Evolutionary conservation across 2,329 filamentous ascomycete genomes (phyloP), one percentile per base, ranked within the genome.

Genomic region (Rhynchosporium graminicola): DNA sequence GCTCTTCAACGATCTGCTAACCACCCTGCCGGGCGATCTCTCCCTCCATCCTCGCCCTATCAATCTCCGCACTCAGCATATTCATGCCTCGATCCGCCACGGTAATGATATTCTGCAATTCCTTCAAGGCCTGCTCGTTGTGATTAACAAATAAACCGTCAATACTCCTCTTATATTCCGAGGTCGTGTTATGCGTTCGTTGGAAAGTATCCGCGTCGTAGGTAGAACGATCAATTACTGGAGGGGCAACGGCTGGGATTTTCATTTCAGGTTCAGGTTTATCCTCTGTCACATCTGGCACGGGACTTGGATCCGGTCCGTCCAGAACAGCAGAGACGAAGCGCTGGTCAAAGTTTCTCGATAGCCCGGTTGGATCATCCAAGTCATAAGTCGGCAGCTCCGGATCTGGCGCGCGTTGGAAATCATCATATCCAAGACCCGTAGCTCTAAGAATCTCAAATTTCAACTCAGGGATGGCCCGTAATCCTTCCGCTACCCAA

Each of bases 361-460:
- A 55, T 2, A 61, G 56, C 9, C 61, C 65, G 3, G 63, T 63
- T 28, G 70, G 69, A 46, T 74, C 72, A 31, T 50, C 52, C 33
- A 73, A 63, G 57, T 75, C 73, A 57, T 71, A 74, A 28, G 68
- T 62, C 2, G 67, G 65, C 51, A 65, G 52, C 48, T 50, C 33
- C 3, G 60, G 62, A 28, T 61, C 50, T 33, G 55, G 51, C 20
- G 66, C 57, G 1, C 68, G 65, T 31, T 69, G 63, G 50, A 69
- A 73, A 54, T 73, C 72, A 65, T 74, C 72, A 57, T 75, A 75
- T 60, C 72, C 72, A n/a, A 75, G 63, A 8, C 68, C 69, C 0
- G 71, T 74, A 9, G 68, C 73, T 57, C 72, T 57, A 6, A 75
- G 60, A 26, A 74, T 61, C 13, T 67, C 61, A 8, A 75, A 59